Base-by-base conservation (phyloP, 305 asterid species). In the Ajuga reptans region DNA sequence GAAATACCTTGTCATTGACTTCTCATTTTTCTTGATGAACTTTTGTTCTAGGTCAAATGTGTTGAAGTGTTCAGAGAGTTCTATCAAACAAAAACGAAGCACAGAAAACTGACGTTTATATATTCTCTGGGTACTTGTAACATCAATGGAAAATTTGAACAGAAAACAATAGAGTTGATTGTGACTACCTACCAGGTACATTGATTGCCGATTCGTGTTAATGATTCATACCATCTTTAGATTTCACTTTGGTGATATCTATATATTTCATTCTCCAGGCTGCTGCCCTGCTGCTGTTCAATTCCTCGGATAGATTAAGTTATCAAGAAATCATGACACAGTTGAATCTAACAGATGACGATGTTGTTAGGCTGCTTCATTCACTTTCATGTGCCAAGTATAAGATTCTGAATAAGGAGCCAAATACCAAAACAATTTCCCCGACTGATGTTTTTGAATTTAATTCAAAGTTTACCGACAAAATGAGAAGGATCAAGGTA, bases 11-110 rank as follows among this genome's bases (percentile, higher is more conserved):
- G 17, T 46, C 58, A 54, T 71, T 57, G 31, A 62, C 41, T 18
- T 54, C 36, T 66, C 27, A 12, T 42, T 12, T 53, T 61, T 56
- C 1, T n/a, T 51, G 51, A 18, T 71, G 50, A 43, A 57, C 43
- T 51, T 27, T 36, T 69, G 47, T 71, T 46, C 64, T 81, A 91
- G 99, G 96, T 94, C 58, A 89, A 80, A 80, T 91, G 99, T 2
- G 96, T 89, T 18, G 98, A 94, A 79, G 97, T 91, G 17, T 94
- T 94, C 77, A 82, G 83, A 75, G 95, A 91, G 77, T 94, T 91
- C 83, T 94, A 91, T 77, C 98, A 94, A 70, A 94, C 98, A 68
- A 85, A 89, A 82, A 94, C 98, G 33, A 94, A 91, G 88, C 98
- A 89, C 79, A 81, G 97, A 64, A 94, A 91, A 68, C 89, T 91